These are phyloP conservation scores for Saksenaea oblongispora DNA, from an alignment of 371 early-diverging fungal species.

Conservation along the genomic window DNA sequence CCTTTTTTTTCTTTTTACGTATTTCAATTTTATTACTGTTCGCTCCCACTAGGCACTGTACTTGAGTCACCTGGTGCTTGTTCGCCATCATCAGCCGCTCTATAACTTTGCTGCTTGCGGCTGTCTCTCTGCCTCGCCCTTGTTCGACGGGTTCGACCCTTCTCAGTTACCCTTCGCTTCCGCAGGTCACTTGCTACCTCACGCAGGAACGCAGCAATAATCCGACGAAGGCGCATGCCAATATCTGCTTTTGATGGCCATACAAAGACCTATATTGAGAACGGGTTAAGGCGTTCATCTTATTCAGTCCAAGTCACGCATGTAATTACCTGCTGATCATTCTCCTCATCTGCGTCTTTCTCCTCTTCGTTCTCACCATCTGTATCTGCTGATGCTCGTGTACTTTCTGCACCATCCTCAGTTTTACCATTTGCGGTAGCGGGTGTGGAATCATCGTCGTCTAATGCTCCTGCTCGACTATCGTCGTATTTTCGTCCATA, in stretches of 20 bases:
- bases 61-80: constrained; percentile 2
- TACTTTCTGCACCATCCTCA: background rate
- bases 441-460: constrained; percentile 32
- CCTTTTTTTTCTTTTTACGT: background rate
- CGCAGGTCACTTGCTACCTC: constrained; percentile 48
- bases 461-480: constrained; percentile 35
- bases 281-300: background rate
- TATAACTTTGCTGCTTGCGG: background rate
- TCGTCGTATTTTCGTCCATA: constrained; percentile 50
- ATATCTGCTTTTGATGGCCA: constrained; percentile 74
- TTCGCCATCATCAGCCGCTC: constrained; percentile 3
- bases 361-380: constrained; percentile 13
- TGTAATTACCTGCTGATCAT: constrained; percentile 9
- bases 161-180: constrained; percentile 13
- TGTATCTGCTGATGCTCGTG: constrained; percentile 2
- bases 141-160: background rate
- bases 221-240: constrained; percentile 69
- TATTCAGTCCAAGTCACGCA: background rate
- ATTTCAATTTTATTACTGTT: constrained; percentile 1
- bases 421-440: constrained; percentile 26
- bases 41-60: constrained; percentile 4
- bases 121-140: constrained; percentile 12
- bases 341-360: constrained; percentile 3
- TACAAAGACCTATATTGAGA: constrained; percentile 22
- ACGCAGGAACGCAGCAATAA: constrained; percentile 66